Evolutionary conservation across 371 early-diverging fungal genomes (phyloP).

Genomic region (Funneliformis caledonium): DNA sequence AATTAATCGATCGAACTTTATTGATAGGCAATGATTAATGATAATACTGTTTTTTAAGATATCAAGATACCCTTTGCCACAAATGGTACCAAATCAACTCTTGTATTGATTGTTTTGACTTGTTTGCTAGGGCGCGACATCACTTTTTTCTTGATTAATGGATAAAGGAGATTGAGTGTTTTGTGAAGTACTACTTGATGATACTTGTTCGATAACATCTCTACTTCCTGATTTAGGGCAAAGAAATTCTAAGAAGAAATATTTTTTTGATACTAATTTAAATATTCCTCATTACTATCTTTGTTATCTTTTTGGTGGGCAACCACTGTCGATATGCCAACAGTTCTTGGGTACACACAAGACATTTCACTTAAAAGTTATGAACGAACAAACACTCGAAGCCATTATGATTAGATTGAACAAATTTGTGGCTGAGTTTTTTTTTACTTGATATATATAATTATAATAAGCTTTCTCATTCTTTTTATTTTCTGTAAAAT

Average conservation of each 20-base stretch:
- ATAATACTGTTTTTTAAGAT: not conserved
- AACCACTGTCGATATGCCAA: conserved; percentile 35
- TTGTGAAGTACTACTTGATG: not conserved
- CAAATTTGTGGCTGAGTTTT: too few relatives aligned
- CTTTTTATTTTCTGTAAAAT: too few relatives aligned
- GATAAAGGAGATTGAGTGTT: not conserved
- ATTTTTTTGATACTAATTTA: not conserved
- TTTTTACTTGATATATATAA: too few relatives aligned
- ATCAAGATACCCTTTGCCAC: conserved; percentile 1
- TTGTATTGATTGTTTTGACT: conserved; percentile 2
- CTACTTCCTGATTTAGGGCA: not conserved
- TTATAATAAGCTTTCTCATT: too few relatives aligned
- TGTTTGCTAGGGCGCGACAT: not conserved
- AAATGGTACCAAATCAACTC: not conserved
- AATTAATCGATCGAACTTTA: conserved; percentile 63
- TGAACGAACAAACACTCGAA: not conserved
- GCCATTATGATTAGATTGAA: too few relatives aligned
- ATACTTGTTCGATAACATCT: not conserved
- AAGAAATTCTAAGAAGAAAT: conserved; percentile 9
- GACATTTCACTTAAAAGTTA: not conserved
- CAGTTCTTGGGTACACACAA: conserved; percentile 32
- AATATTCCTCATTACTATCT: not conserved
- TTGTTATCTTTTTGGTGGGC: not conserved
- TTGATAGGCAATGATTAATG: not conserved
- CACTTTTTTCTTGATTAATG: not conserved